phyloP scores from a whole-genome alignment of 1,284 basidiomycete species.

The Ceratobasidium sp. region DNA sequence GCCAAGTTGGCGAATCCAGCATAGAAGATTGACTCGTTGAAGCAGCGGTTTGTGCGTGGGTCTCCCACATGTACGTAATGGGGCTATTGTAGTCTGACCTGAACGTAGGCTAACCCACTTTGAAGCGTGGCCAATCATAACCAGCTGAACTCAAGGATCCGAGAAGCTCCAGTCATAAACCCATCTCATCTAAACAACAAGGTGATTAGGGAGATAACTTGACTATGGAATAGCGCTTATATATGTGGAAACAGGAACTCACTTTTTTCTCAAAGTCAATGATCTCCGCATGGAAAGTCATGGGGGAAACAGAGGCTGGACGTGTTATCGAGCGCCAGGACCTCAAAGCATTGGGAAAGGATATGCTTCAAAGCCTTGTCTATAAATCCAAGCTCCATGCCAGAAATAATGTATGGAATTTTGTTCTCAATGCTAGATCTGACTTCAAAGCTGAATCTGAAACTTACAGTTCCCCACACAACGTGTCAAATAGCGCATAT shows the following conservation, averaged over 20 bases:
- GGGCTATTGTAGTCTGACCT: neutral
- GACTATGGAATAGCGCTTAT: neutral
- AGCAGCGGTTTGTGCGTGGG: slow-evolving; percentile 20
- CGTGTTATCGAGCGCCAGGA: neutral
- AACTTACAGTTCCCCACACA: too few relatives aligned
- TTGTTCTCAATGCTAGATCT: neutral
- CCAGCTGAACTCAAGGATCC: slow-evolving; percentile 8
- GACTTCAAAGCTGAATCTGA: neutral
- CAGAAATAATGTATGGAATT: neutral
- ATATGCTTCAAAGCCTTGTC: neutral
- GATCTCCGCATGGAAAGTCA: slow-evolving; percentile 17
- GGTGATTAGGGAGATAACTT: neutral
- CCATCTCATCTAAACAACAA: slow-evolving; percentile 7
- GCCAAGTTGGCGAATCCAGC: neutral
- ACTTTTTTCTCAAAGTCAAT: slow-evolving; percentile 19
- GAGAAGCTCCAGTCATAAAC: slow-evolving; percentile 9
- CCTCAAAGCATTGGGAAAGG: neutral
- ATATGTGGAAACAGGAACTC: slow-evolving; percentile 3
- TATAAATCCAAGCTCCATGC: slow-evolving; percentile 9
- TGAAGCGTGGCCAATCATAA: slow-evolving; percentile 7
- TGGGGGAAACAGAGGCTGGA: neutral
- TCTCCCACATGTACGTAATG: slow-evolving; percentile 10
- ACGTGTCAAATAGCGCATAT: too few relatives aligned
- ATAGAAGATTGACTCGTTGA: slow-evolving; percentile 8
- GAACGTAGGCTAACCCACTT: neutral